Conservation (phyloP, 2,329 filamentous ascomycete species). For the Nothophoma quercina region DNA sequence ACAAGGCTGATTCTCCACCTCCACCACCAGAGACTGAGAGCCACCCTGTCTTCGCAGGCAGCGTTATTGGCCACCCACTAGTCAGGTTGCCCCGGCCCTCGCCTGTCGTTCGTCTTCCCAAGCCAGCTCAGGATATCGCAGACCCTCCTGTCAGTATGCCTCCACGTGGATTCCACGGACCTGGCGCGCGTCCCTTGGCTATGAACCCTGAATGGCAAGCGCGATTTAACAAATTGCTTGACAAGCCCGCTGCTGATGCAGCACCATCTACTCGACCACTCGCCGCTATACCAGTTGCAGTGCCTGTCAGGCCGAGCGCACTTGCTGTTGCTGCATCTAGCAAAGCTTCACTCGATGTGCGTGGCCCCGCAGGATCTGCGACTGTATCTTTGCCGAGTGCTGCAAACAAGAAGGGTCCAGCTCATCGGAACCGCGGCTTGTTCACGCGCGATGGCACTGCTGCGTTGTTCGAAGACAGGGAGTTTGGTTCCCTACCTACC, state of each 20-base stretch:
- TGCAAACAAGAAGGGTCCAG: constrained; percentile 28
- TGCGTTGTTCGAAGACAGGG: constrained; percentile 54
- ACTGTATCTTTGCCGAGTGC: constrained; percentile 73
- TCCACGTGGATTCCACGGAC: constrained; percentile 32
- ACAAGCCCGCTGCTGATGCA: constrained; percentile 62
- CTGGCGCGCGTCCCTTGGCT: constrained; percentile 50
- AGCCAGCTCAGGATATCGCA: constrained; percentile 51
- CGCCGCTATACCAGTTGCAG: constrained; percentile 40
- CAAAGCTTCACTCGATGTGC: constrained; percentile 64
- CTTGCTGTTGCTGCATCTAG: constrained; percentile 72
- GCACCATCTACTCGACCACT: constrained; percentile 17
- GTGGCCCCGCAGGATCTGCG: constrained; percentile 58
- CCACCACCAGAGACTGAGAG: constrained; percentile 75
- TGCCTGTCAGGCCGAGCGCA: constrained; percentile 51
- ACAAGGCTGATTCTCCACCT: constrained; percentile 41
- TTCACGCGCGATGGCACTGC: constrained; percentile 53
- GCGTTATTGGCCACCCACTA: constrained; percentile 67
- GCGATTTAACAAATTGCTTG: constrained; percentile 78
- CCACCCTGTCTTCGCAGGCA: constrained; percentile 76
- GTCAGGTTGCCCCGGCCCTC: constrained; percentile 74
- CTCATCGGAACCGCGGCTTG: constrained; percentile 45
- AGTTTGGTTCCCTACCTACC: constrained; percentile 56
- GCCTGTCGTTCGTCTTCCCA: constrained; percentile 83
- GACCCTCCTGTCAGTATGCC: constrained; percentile 53
- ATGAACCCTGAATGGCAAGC: constrained; percentile 74